Conservation (phyloP, 208 protist genomes). For the Leishmania amazonensis region DNA sequence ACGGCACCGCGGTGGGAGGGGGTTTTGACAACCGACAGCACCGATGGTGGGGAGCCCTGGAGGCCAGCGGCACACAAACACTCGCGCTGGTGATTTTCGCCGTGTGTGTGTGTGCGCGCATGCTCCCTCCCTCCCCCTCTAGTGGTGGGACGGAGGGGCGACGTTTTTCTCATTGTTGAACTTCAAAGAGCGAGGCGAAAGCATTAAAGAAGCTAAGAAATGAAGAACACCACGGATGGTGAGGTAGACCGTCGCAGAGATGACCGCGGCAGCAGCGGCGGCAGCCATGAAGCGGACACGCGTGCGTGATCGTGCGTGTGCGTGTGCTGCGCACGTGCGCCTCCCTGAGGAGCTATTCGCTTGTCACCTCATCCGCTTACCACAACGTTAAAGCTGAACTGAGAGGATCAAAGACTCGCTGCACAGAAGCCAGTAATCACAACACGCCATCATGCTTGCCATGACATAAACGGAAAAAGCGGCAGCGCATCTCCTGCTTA, state of each 20-base stretch:
- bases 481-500: conserved; percentile 25
- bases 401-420: conserved; percentile 3
- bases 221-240: neutral
- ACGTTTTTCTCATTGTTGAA: neutral
- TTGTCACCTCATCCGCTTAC: neutral
- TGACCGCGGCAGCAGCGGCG: neutral
- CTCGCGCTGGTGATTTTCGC: neutral
- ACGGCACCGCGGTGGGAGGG: neutral
- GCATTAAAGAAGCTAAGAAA: conserved; percentile 1
- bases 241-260: neutral
- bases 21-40: neutral
- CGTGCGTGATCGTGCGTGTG: neutral
- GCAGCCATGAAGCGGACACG: neutral
- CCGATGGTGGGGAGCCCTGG: neutral
- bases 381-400: neutral
- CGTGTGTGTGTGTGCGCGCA: neutral
- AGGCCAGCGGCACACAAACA: neutral
- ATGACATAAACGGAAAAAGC: neutral
- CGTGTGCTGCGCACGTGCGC: neutral
- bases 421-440: conserved; percentile 5
- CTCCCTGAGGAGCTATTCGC: neutral
- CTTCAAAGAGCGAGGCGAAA: neutral
- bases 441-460: neutral
- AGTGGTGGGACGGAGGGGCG: neutral
- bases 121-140: neutral